Conservation (phyloP, 176 grass and related monocot species). For the Lolium rigidum region DNA sequence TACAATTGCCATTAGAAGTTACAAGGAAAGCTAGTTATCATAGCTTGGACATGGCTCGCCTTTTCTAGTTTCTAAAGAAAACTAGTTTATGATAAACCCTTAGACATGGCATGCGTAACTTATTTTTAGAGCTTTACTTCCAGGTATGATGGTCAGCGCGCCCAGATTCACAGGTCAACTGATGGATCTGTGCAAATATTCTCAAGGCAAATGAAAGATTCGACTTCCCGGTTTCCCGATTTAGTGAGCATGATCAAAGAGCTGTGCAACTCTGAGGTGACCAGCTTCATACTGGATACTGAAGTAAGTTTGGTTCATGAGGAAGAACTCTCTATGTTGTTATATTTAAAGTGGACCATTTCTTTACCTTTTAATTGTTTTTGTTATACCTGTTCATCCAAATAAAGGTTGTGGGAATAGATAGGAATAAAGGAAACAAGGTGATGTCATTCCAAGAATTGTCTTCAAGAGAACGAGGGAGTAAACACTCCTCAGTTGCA, state of each 20-base stretch:
- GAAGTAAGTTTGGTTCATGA: conserved; percentile 66
- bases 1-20: conserved; percentile 25
- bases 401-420: conserved; percentile 81
- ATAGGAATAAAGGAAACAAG: conserved; percentile 81
- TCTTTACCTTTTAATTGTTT: conserved; percentile 37
- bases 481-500: conserved; percentile 69
- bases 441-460: conserved; percentile 96
- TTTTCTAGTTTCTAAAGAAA: conserved; percentile 10
- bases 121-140: conserved; percentile 31
- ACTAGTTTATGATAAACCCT: conserved; percentile 23
- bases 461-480: conserved; percentile 94
- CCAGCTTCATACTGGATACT: conserved; percentile 84
- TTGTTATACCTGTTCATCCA: conserved; percentile 35
- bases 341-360: conserved; percentile 31
- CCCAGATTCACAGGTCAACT: conserved; percentile 88
- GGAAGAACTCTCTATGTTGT: background rate
- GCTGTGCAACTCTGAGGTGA: conserved; percentile 55
- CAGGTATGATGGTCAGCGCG: conserved; percentile 98
- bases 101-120: background rate
- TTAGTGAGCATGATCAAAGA: conserved; percentile 83
- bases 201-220: conserved; percentile 99
- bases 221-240: conserved; percentile 88
- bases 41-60: background rate
- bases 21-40: conserved; percentile 22
- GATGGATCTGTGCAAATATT: conserved; percentile 87